These are phyloP conservation scores for Omphalotus guepiniiformis DNA, from an alignment of 768 basidiomycete species.

Conservation along the genomic window DNA sequence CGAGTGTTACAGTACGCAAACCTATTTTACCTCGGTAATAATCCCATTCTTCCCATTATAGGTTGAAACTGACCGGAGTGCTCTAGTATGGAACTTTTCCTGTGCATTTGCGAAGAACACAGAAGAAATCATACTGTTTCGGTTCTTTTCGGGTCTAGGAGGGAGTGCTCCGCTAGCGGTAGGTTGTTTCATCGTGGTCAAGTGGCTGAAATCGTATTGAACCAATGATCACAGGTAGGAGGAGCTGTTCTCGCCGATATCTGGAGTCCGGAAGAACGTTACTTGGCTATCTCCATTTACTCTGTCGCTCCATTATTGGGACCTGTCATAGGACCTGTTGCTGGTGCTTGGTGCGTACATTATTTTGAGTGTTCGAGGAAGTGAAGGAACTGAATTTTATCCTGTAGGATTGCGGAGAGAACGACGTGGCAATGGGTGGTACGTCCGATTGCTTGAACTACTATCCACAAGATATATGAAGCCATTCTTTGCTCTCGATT, in stretches of 20 bases:
- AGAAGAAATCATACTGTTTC: slow-evolving; percentile 52
- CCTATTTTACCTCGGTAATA: slow-evolving; percentile 47
- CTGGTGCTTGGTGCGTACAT: slow-evolving; percentile 36
- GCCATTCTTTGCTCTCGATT: too few species aligned
- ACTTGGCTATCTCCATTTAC: slow-evolving; percentile 48
- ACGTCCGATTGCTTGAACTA: too few species aligned
- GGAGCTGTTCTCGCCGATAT: slow-evolving; percentile 53
- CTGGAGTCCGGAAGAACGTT: slow-evolving; percentile 49
- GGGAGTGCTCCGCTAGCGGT: slow-evolving; percentile 53
- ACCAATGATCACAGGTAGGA: slow-evolving; percentile 21
- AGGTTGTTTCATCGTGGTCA: too few species aligned
- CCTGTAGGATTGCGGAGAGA: slow-evolving; percentile 47
- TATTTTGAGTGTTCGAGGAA: too few species aligned
- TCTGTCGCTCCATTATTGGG: slow-evolving; percentile 53
- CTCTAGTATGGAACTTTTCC: slow-evolving; percentile 39
- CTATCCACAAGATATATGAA: too few species aligned
- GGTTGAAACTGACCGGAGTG: slow-evolving; percentile 1
- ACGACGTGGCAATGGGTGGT: slow-evolving; percentile 57
- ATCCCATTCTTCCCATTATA: background rate
- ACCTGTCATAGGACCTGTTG: slow-evolving; percentile 33
- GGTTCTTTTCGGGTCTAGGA: slow-evolving; percentile 61
- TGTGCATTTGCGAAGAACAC: slow-evolving; percentile 50
- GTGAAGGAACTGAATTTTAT: too few species aligned
- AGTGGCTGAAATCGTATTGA: background rate
- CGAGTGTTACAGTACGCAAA: slow-evolving; percentile 54